Conservation (phyloP, 768 basidiomycete species). For the Lactarius hengduanensis region DNA sequence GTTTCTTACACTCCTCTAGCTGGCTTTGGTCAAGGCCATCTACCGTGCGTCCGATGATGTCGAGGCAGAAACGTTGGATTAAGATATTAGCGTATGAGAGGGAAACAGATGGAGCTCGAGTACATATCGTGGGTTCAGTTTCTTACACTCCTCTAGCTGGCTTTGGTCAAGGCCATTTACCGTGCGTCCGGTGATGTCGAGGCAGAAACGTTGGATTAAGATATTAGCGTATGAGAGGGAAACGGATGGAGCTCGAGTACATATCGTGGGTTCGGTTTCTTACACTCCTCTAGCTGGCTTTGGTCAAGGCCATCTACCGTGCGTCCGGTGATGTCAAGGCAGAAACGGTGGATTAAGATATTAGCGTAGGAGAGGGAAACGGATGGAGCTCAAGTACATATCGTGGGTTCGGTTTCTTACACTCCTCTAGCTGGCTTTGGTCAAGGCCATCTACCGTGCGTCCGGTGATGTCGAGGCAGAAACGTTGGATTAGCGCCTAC, state of each 20-base stretch:
- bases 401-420: constrained; percentile 20
- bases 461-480: neutral
- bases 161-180: constrained; percentile 21
- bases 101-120: constrained; percentile 28
- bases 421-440: constrained; percentile 23
- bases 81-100: too few relatives aligned
- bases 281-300: constrained; percentile 21
- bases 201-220: too few relatives aligned
- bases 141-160: constrained; percentile 21
- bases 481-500: too few relatives aligned
- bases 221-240: too few relatives aligned
- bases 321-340: neutral
- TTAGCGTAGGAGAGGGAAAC: too few relatives aligned
- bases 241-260: constrained; percentile 25
- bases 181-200: neutral
- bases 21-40: constrained; percentile 24
- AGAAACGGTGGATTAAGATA: too few relatives aligned
- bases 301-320: constrained; percentile 18
- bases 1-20: constrained; percentile 16
- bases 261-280: constrained; percentile 21
- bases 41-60: neutral
- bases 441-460: constrained; percentile 13
- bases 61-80: too few relatives aligned
- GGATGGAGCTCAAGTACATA: constrained; percentile 26
- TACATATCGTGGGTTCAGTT: constrained; percentile 21